These are phyloP conservation scores for Melaleuca alternifolia DNA, from an alignment of 345 rosid genomes.

Conservation along the genomic window DNA sequence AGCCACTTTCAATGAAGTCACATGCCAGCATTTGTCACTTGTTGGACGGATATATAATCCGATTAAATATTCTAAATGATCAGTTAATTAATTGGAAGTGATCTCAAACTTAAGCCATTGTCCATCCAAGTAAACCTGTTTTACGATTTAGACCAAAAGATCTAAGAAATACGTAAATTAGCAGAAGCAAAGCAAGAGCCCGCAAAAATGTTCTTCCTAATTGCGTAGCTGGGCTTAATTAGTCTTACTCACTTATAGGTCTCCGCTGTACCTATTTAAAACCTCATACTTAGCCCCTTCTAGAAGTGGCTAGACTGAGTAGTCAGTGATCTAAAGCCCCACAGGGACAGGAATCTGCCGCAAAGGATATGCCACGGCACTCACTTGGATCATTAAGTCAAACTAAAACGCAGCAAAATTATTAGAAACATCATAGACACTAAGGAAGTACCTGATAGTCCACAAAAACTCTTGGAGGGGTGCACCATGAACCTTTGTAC, in stretches of 20 bases:
- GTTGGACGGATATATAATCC: not conserved
- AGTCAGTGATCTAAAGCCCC: not conserved
- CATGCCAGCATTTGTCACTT: not conserved
- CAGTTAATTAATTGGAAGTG: not conserved
- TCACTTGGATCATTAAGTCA: not conserved
- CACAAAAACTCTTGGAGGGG: constrained; percentile 90
- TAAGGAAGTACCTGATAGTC: constrained; percentile 66
- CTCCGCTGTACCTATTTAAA: not conserved
- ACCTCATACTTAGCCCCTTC: not conserved
- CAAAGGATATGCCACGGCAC: not conserved
- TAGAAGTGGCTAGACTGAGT: not conserved
- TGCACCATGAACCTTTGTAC: constrained; percentile 91
- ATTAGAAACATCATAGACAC: not conserved
- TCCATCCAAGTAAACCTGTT: not conserved
- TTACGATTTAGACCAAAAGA: not conserved
- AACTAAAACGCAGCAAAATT: not conserved
- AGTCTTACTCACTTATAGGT: not conserved
- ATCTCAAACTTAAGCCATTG: not conserved
- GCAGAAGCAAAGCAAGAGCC: not conserved
- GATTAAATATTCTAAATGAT: not conserved
- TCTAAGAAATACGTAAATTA: not conserved
- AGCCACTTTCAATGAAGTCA: not conserved
- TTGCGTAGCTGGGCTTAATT: not conserved
- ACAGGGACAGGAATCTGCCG: not conserved
- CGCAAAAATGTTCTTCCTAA: not conserved